Conservation (phyloP, 2,329 filamentous ascomycete genomes). For the Aaosphaeria arxii region DNA sequence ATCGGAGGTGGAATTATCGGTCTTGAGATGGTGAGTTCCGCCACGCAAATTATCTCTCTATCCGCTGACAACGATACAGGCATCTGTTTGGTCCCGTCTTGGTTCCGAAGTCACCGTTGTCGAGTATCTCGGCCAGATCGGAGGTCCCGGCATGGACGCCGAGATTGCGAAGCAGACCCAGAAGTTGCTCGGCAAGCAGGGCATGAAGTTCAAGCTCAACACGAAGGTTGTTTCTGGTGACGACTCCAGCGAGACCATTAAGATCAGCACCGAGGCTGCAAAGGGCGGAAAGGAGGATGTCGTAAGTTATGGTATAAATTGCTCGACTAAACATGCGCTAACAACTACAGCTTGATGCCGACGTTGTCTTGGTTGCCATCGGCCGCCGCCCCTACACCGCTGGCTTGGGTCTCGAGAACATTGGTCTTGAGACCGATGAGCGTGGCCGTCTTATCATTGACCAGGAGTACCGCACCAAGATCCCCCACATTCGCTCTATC, state of each 20-base stretch:
- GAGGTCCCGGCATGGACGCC: conserved; percentile 93
- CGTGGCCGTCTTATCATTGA: conserved; percentile 94
- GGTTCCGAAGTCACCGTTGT: conserved; percentile 95
- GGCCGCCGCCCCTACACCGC: conserved; percentile 92
- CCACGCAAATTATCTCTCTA: conserved; percentile 7
- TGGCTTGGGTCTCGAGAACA: conserved; percentile 89
- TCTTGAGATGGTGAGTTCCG: conserved; percentile 76
- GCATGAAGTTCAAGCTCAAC: conserved; percentile 95
- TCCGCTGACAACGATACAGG: conserved; percentile 41
- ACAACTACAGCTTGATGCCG: conserved; percentile 71
- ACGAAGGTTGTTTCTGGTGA: conserved; percentile 93
- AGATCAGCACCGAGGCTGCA: conserved; percentile 82
- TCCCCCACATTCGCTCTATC: conserved; percentile 93
- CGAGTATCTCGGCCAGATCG: conserved; percentile 93
- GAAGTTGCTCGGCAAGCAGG: conserved; percentile 94
- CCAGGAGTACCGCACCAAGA: conserved; percentile 97
- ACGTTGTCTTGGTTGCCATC: conserved; percentile 95
- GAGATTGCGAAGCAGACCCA: conserved; percentile 90
- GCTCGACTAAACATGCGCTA: conserved; percentile 1
- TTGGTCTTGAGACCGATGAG: conserved; percentile 88
- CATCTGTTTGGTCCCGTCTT: conserved; percentile 92
- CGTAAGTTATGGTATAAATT: conserved; percentile 50
- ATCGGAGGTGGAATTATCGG: conserved; percentile 99
- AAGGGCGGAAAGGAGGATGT: conserved; percentile 96
- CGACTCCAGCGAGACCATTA: conserved; percentile 71